Percentiles rank a stretch among this genome's conserved stretches.
These are phyloP conservation scores for Trichoderma oligosporum DNA, from an alignment of 2,329 filamentous ascomycete species.

Conservation along the genomic window DNA sequence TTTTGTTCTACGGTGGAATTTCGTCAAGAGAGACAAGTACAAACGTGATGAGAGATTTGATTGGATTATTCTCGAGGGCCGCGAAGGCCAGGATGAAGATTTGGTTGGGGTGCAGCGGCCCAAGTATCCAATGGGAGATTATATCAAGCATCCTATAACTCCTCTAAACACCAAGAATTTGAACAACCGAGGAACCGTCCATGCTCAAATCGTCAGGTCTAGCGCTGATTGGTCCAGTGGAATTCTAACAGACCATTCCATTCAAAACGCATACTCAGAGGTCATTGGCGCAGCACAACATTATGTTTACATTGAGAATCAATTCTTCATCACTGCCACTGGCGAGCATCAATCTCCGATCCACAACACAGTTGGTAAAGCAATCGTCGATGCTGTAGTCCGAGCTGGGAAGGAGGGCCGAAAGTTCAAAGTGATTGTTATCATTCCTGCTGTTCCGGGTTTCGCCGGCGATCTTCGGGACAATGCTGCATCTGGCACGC, in stretches of 20 bases:
- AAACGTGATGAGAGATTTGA: constrained; percentile 81
- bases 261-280: constrained; percentile 82
- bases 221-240: constrained; percentile 93
- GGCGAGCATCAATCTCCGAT: constrained; percentile 82
- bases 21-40: constrained; percentile 95
- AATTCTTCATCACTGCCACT: constrained; percentile 96
- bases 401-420: constrained; percentile 74
- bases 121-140: constrained; percentile 83
- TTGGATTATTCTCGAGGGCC: constrained; percentile 77
- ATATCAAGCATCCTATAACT: constrained; percentile 73
- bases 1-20: constrained; percentile 94
- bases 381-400: constrained; percentile 88
- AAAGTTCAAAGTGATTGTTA: constrained; percentile 84
- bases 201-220: constrained; percentile 82
- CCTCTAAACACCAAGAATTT: constrained; percentile 64
- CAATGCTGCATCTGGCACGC: constrained; percentile 76
- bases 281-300: constrained; percentile 84
- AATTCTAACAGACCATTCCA: constrained; percentile 77
- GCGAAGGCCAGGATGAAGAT: constrained; percentile 75
- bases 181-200: constrained; percentile 66
- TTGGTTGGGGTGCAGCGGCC: constrained; percentile 84
- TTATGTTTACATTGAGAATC: constrained; percentile 96
- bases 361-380: constrained; percentile 79
- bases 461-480: constrained; percentile 89
- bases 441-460: constrained; percentile 88